Evolutionary conservation across 208 protist species (phyloP).

Genomic region (Leishmania turanica): DNA sequence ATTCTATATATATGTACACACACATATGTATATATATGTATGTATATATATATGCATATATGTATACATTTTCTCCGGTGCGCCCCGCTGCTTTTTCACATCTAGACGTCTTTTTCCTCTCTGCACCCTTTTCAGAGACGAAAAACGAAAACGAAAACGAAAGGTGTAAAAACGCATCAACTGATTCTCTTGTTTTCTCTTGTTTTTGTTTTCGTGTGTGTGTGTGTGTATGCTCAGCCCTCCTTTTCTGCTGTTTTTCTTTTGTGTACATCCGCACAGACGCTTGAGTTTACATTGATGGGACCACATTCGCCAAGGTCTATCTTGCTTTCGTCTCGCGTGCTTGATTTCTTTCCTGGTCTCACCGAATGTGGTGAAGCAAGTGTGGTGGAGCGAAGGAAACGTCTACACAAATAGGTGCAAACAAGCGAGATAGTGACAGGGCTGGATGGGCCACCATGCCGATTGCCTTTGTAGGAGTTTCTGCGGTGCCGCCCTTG

Average conservation of each 20-base stretch:
- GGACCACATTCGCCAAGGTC: neutral
- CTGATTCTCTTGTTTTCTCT: neutral
- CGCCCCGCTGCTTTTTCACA: neutral
- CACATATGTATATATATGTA: neutral
- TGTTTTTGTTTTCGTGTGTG: neutral
- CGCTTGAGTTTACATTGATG: neutral
- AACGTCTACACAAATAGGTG: neutral
- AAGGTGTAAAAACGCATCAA: neutral
- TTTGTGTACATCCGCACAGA: neutral
- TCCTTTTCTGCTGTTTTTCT: neutral
- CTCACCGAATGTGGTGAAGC: neutral
- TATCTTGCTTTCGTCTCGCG: neutral
- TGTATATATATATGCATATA: neutral
- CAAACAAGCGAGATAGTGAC: neutral
- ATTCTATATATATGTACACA: no score
- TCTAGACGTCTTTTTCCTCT: neutral
- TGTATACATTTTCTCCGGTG: neutral
- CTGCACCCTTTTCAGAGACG: neutral
- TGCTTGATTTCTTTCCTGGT: neutral
- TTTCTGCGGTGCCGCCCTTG: neutral
- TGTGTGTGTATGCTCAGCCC: neutral
- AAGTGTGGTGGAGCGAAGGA: neutral
- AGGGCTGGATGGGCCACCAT: neutral
- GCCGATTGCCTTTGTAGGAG: neutral
- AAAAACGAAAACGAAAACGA: neutral